Evolutionary conservation across 2,329 filamentous ascomycete genomes (phyloP), one percentile per base, ranked within the genome.

Genomic region (Colletotrichum tropicicola): DNA sequence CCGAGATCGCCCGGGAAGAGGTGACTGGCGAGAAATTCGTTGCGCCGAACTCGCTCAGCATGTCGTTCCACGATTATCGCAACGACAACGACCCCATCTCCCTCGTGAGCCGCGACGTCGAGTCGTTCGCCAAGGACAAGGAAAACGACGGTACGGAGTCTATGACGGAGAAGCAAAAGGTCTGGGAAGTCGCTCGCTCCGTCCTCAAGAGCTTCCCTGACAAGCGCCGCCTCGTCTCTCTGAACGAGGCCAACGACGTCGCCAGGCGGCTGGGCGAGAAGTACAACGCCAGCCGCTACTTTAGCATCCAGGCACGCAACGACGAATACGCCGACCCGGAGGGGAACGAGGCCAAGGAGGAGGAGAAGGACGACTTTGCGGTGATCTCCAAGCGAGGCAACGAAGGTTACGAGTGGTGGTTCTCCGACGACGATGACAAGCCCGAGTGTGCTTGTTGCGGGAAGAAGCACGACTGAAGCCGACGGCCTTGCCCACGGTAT

Each of bases 1-100:
- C 85, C 27, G 92, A 96, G 70, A 77, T 92, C 51, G 87, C 89
- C 0, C 80, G 86, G 53, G 89, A 91, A 55, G 74, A 76, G 1
- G 83, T 84, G 65, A 77, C 86, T 3, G 75, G 78, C 7, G 70
- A 73, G 7, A 75, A 76, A 44, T 75, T 83, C n/a, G 51, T 63
- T 30, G 68, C 68, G 17, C 74, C 72, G 8, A 28, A 68, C 1
- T 25, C 59, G 7, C 19, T 69, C 25, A 32, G 25, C 4, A 6
- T 67, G 10, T 5, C 41, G 5, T 28, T 65, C 59, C 48, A 10
- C 43, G 68, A 13, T 5, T 41, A 48, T 44, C n/a, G 23, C 45
- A 45, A 48, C 39, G 27, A 55, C 21, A 39, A 28, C 17, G 30
- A 49, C n/a, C 60, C 59, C 6, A 44, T 53, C 28, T 41, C 59